Base-by-base conservation (phyloP, 768 basidiomycete species). In the Clathrus columnatus region DNA sequence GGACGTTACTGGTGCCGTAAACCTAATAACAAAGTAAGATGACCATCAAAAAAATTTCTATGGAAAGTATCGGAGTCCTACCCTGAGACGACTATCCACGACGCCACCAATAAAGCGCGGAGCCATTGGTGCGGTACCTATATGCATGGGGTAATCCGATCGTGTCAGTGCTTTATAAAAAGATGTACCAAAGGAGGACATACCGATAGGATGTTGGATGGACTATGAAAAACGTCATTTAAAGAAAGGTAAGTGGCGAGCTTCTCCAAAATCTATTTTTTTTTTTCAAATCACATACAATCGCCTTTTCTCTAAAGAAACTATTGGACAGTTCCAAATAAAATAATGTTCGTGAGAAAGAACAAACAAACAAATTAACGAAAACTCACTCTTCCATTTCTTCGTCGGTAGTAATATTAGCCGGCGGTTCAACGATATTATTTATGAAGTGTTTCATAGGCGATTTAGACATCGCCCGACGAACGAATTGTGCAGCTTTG, bases 1-100 rank as follows among this genome's bases (percentile, higher is more conserved):
- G 54, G 7, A 65, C 53, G 20, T 61, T 60, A 28, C 53, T 24
- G 7, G 59, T 45, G 4, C 63, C 64, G 46, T 65, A 55, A 27
- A 64, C 64, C 30, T 50, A 30, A 28, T 14, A 18, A 47, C 11
- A 50, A 5, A 24, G 6, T 4, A 20, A 24, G 17, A 30, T 50
- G 30, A 50, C 28, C 18, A 50, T 24, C 2, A 50, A 14, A 8
- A n/a, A n/a, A n/a, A n/a, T n/a, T n/a, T n/a, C n/a, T n/a, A n/a
- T n/a, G n/a, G n/a, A n/a, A n/a, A n/a, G n/a, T n/a, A n/a, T n/a
- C n/a, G n/a, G n/a, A n/a, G 36, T 36, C 10, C 17, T 30, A 50
- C 49, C 49, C 30, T 50, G 21, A 50, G 49, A 20, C 17, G 17
- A 30, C 28, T 50, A 30, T 50, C 28, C 3, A 50, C 49, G 20